Percentiles rank a stretch among this genome's conserved stretches.
phyloP scores from a whole-genome alignment of 768 basidiomycete genomes.

The Cystobasidium onofrii region DNA sequence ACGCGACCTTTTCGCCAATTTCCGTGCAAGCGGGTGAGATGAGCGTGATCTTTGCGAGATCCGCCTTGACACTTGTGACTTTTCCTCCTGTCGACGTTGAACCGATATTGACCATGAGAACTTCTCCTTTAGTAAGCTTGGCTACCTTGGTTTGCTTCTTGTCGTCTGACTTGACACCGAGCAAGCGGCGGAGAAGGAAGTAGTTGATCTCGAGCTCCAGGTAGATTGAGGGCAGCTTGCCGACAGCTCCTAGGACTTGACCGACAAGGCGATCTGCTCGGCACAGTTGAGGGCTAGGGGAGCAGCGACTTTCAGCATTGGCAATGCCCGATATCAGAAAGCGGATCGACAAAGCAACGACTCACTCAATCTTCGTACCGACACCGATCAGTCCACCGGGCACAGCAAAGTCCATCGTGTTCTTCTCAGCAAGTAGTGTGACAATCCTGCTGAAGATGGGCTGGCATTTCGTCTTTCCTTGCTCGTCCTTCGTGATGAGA shows the following conservation, averaged over 20 bases:
- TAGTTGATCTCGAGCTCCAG: conserved; percentile 85
- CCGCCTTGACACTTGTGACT: conserved; percentile 85
- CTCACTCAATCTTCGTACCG: conserved; percentile 80
- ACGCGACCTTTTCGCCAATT: conserved; percentile 91
- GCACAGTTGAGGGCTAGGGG: conserved; percentile 68
- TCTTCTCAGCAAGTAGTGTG: conserved; percentile 88
- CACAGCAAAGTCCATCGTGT: conserved; percentile 85
- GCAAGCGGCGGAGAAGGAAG: conserved; percentile 85
- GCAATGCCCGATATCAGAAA: background rate
- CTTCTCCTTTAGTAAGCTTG: conserved; percentile 32
- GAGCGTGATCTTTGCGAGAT: conserved; percentile 77
- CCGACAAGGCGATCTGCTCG: conserved; percentile 94
- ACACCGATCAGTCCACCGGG: conserved; percentile 98
- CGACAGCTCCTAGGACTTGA: conserved; percentile 89
- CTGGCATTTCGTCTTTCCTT: conserved; percentile 80
- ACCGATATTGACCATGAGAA: conserved; percentile 82
- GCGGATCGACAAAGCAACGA: conserved; percentile 42
- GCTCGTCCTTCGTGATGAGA: conserved; percentile 87
- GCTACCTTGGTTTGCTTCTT: conserved; percentile 84
- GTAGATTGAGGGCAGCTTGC: conserved; percentile 87
- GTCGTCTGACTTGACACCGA: conserved; percentile 98
- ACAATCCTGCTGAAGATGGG: conserved; percentile 89
- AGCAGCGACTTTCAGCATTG: background rate
- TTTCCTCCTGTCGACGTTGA: conserved; percentile 95
- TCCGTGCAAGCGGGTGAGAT: conserved; percentile 94